Evolutionary conservation across 2,329 filamentous ascomycete species (phyloP).

Genomic region (Stagonosporopsis cucurbitacearum): DNA sequence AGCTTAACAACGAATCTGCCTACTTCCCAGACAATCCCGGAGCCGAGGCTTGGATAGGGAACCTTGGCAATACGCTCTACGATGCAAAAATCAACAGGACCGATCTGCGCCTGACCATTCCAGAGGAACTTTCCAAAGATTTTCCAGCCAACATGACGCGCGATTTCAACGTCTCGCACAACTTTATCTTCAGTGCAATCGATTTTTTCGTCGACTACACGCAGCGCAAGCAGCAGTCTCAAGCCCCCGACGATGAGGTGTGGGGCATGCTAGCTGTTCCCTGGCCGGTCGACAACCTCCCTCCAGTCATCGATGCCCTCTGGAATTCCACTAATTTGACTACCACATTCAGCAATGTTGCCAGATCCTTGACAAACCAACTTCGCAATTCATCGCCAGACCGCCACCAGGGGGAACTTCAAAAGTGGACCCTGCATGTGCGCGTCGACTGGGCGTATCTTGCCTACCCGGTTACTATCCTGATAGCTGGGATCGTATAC

Average conservation of each 20-base stretch:
- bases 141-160: background rate
- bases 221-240: background rate
- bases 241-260: background rate
- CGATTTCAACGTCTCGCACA: background rate
- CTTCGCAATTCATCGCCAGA: background rate
- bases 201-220: background rate
- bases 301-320: background rate
- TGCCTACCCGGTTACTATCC: slow-evolving; percentile 2
- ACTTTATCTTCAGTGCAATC: background rate
- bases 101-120: slow-evolving; percentile 2
- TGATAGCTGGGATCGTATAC: slow-evolving; percentile 3
- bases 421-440: slow-evolving; percentile 8
- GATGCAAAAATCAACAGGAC: background rate
- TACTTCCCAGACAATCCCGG: background rate
- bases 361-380: slow-evolving; percentile 8
- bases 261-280: background rate
- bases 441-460: slow-evolving; percentile 12
- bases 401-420: background rate
- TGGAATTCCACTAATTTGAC: slow-evolving; percentile 9
- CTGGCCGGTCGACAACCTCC: background rate
- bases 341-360: slow-evolving; percentile 4
- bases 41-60: background rate
- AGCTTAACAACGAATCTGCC: background rate
- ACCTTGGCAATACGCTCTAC: background rate
- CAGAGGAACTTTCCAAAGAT: background rate